These are phyloP conservation scores for Fraxinus sp. DNA, from an alignment of 305 asterid genomes.

Conservation along the genomic window DNA sequence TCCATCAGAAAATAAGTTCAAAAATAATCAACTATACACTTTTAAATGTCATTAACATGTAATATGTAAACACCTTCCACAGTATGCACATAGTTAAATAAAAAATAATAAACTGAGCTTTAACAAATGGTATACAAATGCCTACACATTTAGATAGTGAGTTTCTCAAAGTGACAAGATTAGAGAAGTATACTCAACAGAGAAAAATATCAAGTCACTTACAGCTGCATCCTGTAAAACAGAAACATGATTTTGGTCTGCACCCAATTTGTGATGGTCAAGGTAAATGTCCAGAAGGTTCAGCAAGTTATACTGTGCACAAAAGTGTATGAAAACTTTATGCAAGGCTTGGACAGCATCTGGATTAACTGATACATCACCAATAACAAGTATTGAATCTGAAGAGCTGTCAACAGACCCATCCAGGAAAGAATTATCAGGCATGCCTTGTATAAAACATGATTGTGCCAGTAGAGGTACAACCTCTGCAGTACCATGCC, in stretches of 20 bases:
- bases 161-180: not conserved
- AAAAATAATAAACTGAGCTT: conserved; percentile 17
- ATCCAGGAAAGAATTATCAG: conserved; percentile 40
- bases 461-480: conserved; percentile 80
- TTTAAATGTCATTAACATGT: conserved; percentile 15
- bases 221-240: conserved; percentile 73
- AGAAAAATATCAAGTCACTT: conserved; percentile 35
- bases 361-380: conserved; percentile 50
- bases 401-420: conserved; percentile 51
- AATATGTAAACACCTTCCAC: conserved; percentile 12
- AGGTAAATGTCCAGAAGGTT: conserved; percentile 86
- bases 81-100: conserved; percentile 14
- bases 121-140: conserved; percentile 23
- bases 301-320: conserved; percentile 79
- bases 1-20: conserved; percentile 11
- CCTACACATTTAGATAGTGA: not conserved
- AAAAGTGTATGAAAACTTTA: conserved; percentile 67
- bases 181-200: not conserved
- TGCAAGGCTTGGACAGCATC: conserved; percentile 73
- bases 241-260: conserved; percentile 63
- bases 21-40: conserved; percentile 24
- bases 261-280: conserved; percentile 79
- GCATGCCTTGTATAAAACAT: conserved; percentile 56
- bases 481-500: conserved; percentile 71
- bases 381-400: conserved; percentile 48